phyloP scores from a whole-genome alignment of 2,329 filamentous ascomycete genomes.

The Colletotrichum theobromicola region DNA sequence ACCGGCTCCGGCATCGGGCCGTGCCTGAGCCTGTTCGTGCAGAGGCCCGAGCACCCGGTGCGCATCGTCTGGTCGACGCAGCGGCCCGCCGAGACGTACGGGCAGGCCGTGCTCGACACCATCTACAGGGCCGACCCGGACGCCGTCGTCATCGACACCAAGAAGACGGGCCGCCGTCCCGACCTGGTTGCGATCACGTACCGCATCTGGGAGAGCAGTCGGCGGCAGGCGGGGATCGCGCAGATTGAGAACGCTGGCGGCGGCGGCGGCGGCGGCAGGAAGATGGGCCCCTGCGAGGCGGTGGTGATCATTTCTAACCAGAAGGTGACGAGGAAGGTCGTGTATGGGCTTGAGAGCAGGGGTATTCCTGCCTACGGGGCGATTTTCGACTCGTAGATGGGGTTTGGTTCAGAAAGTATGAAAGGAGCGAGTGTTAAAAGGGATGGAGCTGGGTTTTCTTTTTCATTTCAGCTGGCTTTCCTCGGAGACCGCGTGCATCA shows the following conservation, averaged over 20 bases:
- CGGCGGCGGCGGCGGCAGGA: not conserved
- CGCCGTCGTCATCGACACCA: slow-evolving; percentile 73
- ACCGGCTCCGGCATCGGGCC: slow-evolving; percentile 79
- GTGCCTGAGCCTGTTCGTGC: slow-evolving; percentile 61
- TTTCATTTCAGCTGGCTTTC: not conserved
- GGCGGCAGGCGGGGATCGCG: slow-evolving; percentile 6
- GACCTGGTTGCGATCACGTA: slow-evolving; percentile 49
- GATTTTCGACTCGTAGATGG: slow-evolving; percentile 66
- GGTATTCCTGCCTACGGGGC: slow-evolving; percentile 74
- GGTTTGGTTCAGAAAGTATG: not conserved
- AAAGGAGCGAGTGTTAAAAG: not conserved
- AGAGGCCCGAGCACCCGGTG: slow-evolving; percentile 40
- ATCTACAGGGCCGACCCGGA: slow-evolving; percentile 64
- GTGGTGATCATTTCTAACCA: slow-evolving; percentile 78
- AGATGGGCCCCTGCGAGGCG: slow-evolving; percentile 63
- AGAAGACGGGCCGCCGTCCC: slow-evolving; percentile 60
- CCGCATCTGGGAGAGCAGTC: slow-evolving; percentile 27
- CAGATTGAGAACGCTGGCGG: not conserved
- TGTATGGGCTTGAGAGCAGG: slow-evolving; percentile 70
- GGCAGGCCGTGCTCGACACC: slow-evolving; percentile 56
- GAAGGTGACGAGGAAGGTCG: slow-evolving; percentile 68
- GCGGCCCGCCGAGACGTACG: slow-evolving; percentile 67
- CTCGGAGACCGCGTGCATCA: not conserved
- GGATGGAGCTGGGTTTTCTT: not conserved
- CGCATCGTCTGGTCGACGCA: slow-evolving; percentile 75